Conservation (phyloP, 208 protist species). For the Wallacemonas collosoma region DNA sequence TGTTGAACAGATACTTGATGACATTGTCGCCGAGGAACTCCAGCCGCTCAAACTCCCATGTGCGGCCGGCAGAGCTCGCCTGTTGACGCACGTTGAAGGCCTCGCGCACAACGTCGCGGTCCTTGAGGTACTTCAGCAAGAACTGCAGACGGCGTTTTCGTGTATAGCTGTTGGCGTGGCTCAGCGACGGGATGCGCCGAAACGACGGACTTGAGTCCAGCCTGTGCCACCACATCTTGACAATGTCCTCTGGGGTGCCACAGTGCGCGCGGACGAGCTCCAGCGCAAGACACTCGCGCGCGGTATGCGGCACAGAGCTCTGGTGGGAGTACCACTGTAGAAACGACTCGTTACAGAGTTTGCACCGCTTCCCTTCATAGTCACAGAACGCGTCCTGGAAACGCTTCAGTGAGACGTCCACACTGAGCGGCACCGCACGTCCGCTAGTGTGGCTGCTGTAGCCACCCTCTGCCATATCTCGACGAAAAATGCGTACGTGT, state of each 20-base stretch:
- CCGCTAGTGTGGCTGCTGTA: slow-evolving; percentile 1
- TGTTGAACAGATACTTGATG: slow-evolving; percentile 87
- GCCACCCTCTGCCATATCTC: slow-evolving; percentile 56
- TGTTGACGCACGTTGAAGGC: slow-evolving; percentile 68
- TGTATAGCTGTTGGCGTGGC: slow-evolving; percentile 66
- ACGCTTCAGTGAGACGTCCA: slow-evolving; percentile 64
- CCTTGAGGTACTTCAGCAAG: slow-evolving; percentile 77
- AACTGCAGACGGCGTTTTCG: slow-evolving; percentile 79
- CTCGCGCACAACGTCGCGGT: slow-evolving; percentile 67
- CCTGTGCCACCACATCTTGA: slow-evolving; percentile 68
- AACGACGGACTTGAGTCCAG: slow-evolving; percentile 54
- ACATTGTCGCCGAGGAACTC: slow-evolving; percentile 89
- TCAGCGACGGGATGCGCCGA: slow-evolving; percentile 66
- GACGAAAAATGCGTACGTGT: slow-evolving; percentile 57
- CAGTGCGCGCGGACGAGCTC: slow-evolving; percentile 83
- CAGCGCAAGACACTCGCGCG: slow-evolving; percentile 72
- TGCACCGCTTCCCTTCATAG: slow-evolving; percentile 77
- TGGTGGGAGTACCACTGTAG: slow-evolving; percentile 76
- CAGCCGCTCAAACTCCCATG: slow-evolving; percentile 89
- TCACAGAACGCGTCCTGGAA: slow-evolving; percentile 85
- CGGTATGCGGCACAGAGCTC: slow-evolving; percentile 64
- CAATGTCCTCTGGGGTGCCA: slow-evolving; percentile 80
- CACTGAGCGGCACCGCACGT: slow-evolving; percentile 39
- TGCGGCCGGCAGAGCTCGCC: slow-evolving; percentile 45
- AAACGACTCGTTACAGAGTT: slow-evolving; percentile 87